A percentile compares a stretch with the other conserved stretches of the same genome.
Evolutionary conservation across 768 basidiomycete species (phyloP).

Genomic region (Serendipita sp.): DNA sequence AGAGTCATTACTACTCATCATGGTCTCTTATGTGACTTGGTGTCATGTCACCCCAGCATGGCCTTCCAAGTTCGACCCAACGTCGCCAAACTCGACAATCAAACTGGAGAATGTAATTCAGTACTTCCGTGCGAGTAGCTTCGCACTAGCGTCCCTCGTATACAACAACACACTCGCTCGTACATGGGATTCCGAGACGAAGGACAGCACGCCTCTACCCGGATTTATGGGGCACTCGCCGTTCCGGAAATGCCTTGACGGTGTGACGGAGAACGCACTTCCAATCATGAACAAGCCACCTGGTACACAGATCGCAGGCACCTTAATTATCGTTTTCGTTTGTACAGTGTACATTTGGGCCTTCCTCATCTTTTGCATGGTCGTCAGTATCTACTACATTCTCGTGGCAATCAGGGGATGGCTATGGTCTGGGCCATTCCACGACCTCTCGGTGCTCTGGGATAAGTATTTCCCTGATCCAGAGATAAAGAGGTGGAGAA

Average conservation of each 20-base stretch:
- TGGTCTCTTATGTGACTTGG: background rate
- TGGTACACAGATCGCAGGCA: too few species aligned
- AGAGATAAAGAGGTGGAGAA: too few species aligned
- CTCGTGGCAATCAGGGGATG: too few species aligned
- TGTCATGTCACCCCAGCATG: background rate
- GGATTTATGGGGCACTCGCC: background rate
- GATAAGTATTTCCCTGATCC: too few species aligned
- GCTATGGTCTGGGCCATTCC: too few species aligned
- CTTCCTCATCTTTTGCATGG: too few species aligned
- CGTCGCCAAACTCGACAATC: background rate
- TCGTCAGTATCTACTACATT: too few species aligned
- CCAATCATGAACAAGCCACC: conserved; percentile 6
- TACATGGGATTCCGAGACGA: background rate
- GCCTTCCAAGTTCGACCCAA: background rate
- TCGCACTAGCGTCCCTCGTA: conserved; percentile 6
- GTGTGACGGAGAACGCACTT: background rate
- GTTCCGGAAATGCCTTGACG: background rate
- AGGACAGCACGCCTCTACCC: background rate
- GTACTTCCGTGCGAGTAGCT: conserved; percentile 9
- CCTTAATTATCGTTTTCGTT: too few species aligned
- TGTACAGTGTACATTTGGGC: too few species aligned
- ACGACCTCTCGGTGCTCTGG: too few species aligned
- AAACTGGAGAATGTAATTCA: conserved; percentile 7
- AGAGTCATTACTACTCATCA: background rate
- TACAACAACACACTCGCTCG: conserved; percentile 9